Conservation (phyloP, 2,329 filamentous ascomycete genomes). For the Alternaria conjuncta region DNA sequence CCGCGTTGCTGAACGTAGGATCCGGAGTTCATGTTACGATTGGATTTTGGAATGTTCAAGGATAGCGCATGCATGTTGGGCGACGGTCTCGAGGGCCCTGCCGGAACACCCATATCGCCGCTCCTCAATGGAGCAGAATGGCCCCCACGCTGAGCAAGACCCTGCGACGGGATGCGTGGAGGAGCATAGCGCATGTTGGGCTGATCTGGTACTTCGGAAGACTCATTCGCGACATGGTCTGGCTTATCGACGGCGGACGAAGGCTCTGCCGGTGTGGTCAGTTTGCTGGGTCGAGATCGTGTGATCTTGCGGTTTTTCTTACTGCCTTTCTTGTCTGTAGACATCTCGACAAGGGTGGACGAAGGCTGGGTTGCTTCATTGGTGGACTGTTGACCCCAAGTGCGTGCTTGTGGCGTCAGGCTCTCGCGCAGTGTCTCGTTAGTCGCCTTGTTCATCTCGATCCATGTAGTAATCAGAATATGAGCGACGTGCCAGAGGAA, state of each 20-base stretch:
- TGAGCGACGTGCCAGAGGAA: conserved; percentile 42
- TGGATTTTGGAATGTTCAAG: conserved; percentile 17
- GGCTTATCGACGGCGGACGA: background rate
- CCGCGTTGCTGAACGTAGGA: conserved; percentile 13
- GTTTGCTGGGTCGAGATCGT: background rate
- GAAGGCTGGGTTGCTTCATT: background rate
- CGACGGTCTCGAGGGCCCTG: conserved; percentile 2
- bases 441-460: background rate
- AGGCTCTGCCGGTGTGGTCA: conserved; percentile 18
- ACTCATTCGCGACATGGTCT: background rate
- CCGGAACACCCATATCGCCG: background rate
- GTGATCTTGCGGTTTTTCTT: conserved; percentile 14
- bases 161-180: background rate
- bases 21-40: conserved; percentile 16
- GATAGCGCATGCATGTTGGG: conserved; percentile 9
- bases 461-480: conserved; percentile 30
- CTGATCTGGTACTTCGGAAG: background rate
- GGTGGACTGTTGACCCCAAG: background rate
- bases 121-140: conserved; percentile 6
- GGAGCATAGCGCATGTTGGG: background rate
- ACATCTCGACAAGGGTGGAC: background rate
- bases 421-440: background rate
- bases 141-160: background rate
- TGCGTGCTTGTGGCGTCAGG: background rate
- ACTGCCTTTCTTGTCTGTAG: conserved; percentile 3